These are phyloP conservation scores for Andrographis paniculata DNA, from an alignment of 305 asterid species.

Conservation along the genomic window DNA sequence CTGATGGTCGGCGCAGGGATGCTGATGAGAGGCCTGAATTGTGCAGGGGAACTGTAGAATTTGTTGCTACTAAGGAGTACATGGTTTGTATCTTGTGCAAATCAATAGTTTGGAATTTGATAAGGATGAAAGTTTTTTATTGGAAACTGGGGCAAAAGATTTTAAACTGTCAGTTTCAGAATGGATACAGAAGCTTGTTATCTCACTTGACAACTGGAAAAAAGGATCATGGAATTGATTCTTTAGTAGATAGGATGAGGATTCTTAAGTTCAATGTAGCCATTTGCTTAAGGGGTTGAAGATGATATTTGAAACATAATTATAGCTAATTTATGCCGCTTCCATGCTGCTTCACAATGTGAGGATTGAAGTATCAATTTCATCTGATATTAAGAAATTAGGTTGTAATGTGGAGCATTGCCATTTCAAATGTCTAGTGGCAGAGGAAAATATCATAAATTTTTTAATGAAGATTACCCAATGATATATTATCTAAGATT, in stretches of 20 bases:
- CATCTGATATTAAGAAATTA: too few species aligned
- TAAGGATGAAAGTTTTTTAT: background rate
- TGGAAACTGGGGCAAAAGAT: background rate
- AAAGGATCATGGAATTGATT: background rate
- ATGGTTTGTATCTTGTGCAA: slow-evolving; percentile 41
- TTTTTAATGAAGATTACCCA: too few species aligned
- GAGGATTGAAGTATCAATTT: too few species aligned
- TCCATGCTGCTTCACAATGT: background rate
- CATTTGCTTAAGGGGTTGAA: background rate
- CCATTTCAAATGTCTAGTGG: too few species aligned
- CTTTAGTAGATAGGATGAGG: background rate
- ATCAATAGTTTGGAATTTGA: background rate
- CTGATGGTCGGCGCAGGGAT: slow-evolving; percentile 98
- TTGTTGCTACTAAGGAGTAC: slow-evolving; percentile 86
- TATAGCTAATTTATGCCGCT: background rate
- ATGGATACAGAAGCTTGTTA: background rate
- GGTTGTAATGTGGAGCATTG: too few species aligned
- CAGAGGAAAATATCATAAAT: too few species aligned
- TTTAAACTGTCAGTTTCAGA: background rate
- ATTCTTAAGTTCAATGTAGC: background rate
- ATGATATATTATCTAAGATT: too few species aligned
- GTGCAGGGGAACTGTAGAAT: slow-evolving; percentile 97
- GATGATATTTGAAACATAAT: background rate
- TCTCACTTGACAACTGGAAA: background rate
- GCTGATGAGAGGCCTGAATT: slow-evolving; percentile 98